These are phyloP conservation scores for Venturia nashicola DNA, from an alignment of 2,329 filamentous ascomycete species.

Conservation along the genomic window DNA sequence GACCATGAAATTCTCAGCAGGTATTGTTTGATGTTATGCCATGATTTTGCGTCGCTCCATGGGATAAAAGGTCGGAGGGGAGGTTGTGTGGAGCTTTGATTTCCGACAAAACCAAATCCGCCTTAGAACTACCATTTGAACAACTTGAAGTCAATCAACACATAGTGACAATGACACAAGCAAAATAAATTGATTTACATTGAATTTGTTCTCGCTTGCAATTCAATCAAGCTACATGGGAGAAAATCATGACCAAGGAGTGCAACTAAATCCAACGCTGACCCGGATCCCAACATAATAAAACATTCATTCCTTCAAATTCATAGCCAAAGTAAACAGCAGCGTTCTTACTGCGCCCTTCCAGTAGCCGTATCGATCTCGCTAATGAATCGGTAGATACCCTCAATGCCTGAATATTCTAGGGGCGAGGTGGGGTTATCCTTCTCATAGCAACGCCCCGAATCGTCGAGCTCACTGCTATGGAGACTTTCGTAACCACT, in stretches of 20 bases:
- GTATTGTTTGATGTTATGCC: background rate
- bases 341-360: background rate
- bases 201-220: background rate
- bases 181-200: no score
- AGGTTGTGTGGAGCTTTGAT: background rate
- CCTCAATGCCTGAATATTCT: conserved; percentile 51
- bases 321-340: background rate
- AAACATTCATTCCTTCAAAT: background rate
- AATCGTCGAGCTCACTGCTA: conserved; percentile 36
- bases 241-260: background rate
- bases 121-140: background rate
- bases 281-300: background rate
- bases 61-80: background rate
- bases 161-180: no score
- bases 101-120: background rate
- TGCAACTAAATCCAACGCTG: background rate
- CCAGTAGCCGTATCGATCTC: conserved; percentile 42
- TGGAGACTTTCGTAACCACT: conserved; percentile 47
- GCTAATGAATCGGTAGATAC: conserved; percentile 54
- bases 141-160: background rate
- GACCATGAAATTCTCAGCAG: background rate
- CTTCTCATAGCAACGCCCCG: conserved; percentile 17
- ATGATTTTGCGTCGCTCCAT: background rate
- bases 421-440: conserved; percentile 26
- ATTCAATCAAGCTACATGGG: background rate